These are phyloP conservation scores for Pharnaceum exiguum DNA, from an alignment of 148 eudicot genomes.

Conservation along the genomic window DNA sequence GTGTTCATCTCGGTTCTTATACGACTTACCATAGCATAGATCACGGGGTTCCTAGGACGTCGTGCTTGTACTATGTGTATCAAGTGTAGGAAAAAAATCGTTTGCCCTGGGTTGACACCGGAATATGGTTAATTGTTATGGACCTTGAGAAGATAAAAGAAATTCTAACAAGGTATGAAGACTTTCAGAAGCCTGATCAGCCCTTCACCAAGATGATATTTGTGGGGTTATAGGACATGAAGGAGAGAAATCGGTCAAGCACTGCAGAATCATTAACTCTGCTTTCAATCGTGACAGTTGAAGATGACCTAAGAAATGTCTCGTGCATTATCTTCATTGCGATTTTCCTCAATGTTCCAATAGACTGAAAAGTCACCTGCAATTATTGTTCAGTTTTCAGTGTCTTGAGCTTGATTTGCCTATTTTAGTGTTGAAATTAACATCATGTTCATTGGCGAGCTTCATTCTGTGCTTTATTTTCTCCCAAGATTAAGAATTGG, in stretches of 20 bases:
- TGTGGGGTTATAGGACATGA: conserved; percentile 11
- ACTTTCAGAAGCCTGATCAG: conserved; percentile 13
- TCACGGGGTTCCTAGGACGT: no score
- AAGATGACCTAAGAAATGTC: conserved; percentile 15
- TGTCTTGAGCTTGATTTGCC: no score
- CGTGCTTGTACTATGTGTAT: no score
- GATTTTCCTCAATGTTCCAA: no score
- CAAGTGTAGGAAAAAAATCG: conserved; percentile 14
- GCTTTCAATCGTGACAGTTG: conserved; percentile 20
- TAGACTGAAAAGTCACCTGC: no score
- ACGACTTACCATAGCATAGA: no score
- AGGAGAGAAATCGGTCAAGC: conserved; percentile 15
- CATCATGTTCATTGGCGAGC: no score
- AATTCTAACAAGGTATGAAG: conserved; percentile 10
- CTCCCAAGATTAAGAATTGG: conserved; percentile 14
- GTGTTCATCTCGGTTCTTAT: no score
- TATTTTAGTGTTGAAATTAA: no score
- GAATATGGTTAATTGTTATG: conserved; percentile 13
- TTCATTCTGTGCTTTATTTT: no score
- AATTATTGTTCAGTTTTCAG: no score
- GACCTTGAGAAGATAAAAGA: conserved; percentile 15
- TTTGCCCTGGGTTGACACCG: conserved; percentile 16
- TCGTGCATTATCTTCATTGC: no score
- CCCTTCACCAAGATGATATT: conserved; percentile 7
- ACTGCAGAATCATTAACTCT: conserved; percentile 19